Percentiles rank a stretch among this genome's conserved stretches.
phyloP scores from a whole-genome alignment of 2,329 filamentous ascomycete species.

The Xylariaceae sp. region DNA sequence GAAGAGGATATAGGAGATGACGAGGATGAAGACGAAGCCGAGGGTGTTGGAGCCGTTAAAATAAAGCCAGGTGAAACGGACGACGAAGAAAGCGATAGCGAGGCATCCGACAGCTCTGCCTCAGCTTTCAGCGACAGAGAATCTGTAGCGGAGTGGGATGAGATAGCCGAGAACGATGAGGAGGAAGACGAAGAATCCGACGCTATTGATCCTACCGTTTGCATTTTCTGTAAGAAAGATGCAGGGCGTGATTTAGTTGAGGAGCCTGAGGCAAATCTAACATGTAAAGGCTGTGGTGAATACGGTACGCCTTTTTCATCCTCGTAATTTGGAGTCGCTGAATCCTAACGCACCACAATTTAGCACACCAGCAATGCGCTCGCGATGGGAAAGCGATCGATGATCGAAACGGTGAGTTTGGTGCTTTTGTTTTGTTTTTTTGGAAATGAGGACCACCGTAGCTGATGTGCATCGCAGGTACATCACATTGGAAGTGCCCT shows the following conservation, averaged over 20 bases:
- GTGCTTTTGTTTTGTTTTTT: conserved; percentile 25
- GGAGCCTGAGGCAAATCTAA: conserved; percentile 79
- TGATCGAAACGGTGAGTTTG: conserved; percentile 65
- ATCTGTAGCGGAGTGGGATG: conserved; percentile 41
- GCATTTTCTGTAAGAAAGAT: conserved; percentile 42
- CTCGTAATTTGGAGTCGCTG: background rate
- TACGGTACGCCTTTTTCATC: conserved; percentile 67
- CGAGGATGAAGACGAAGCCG: conserved; percentile 54
- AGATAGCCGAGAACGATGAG: conserved; percentile 39
- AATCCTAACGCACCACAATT: conserved; percentile 48
- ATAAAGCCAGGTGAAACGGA: conserved; percentile 59
- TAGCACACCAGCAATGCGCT: conserved; percentile 92
- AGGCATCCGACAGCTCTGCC: conserved; percentile 38
- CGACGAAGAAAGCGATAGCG: conserved; percentile 49
- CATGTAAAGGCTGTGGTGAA: conserved; percentile 79
- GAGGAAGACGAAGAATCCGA: conserved; percentile 42
- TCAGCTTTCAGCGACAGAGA: conserved; percentile 39
- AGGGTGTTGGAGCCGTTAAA: conserved; percentile 64
- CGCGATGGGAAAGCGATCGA: conserved; percentile 70
- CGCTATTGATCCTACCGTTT: conserved; percentile 31
- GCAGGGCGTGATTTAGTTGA: conserved; percentile 58
- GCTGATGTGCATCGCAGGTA: conserved; percentile 42
- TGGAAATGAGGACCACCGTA: background rate
- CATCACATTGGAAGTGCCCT: conserved; percentile 57
- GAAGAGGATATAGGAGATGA: conserved; percentile 36